Evolutionary conservation across 1,284 basidiomycete genomes (phyloP).

Genomic region (Ceraceosorus guamensis): DNA sequence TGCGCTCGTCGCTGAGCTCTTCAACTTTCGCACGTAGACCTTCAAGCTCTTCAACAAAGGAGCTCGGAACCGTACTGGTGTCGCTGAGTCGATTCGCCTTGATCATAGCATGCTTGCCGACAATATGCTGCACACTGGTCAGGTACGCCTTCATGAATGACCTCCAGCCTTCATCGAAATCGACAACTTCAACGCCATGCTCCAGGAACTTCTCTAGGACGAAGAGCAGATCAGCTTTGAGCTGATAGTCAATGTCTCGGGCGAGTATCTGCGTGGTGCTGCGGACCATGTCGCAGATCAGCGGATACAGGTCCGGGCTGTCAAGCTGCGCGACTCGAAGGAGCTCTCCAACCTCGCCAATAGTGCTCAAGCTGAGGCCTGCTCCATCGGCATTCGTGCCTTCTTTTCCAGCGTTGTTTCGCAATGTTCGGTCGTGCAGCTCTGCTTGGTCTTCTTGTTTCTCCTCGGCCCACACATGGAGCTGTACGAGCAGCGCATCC

Average conservation of each 20-base stretch:
- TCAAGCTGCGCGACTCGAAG: conserved; percentile 20
- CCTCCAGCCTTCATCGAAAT: conserved; percentile 65
- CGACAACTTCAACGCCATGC: conserved; percentile 56
- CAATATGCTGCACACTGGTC: conserved; percentile 61
- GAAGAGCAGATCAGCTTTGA: conserved; percentile 60
- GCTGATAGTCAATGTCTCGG: conserved; percentile 57
- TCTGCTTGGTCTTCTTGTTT: conserved; percentile 82
- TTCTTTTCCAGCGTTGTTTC: too few relatives aligned
- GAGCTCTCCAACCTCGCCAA: conserved; percentile 24
- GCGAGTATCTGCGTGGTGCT: conserved; percentile 58
- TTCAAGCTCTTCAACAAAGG: conserved; percentile 61
- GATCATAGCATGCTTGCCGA: conserved; percentile 61
- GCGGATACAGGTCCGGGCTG: conserved; percentile 43
- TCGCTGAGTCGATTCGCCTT: conserved; percentile 51
- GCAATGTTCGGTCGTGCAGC: conserved; percentile 49
- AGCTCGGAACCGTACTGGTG: conserved; percentile 50
- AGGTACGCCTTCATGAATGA: conserved; percentile 60
- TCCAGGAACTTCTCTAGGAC: conserved; percentile 66
- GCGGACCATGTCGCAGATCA: conserved; percentile 50
- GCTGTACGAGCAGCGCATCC: conserved; percentile 64
- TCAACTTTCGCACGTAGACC: conserved; percentile 58
- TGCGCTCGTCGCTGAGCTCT: conserved; percentile 61
- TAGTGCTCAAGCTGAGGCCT: background rate
- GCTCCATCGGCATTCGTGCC: background rate
- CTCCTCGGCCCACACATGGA: conserved; percentile 75